phyloP scores from a whole-genome alignment of 1,139 yeast species.

The Torulaspora globosa region DNA sequence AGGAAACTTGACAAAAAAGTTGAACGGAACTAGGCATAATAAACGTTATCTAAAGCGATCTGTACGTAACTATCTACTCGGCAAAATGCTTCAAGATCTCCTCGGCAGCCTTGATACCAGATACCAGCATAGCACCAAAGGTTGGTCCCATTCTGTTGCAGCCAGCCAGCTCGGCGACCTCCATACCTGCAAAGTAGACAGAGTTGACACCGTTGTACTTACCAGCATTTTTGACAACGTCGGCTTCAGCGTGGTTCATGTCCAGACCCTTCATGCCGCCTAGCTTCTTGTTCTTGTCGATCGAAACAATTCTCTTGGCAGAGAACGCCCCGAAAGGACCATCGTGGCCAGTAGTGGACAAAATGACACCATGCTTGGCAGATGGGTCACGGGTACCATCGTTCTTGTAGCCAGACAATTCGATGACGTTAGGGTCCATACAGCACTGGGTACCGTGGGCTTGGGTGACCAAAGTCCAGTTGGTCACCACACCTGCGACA shows the following conservation, averaged over 20 bases:
- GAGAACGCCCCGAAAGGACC: conserved; percentile 85
- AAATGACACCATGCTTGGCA: conserved; percentile 57
- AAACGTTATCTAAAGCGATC: no score
- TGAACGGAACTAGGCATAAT: no score
- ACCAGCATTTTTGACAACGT: conserved; percentile 64
- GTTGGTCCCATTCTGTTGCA: conserved; percentile 83
- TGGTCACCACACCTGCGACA: conserved; percentile 76
- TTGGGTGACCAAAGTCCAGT: conserved; percentile 75
- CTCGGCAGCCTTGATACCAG: conserved; percentile 76
- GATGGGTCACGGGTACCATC: conserved; percentile 35
- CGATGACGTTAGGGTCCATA: conserved; percentile 80
- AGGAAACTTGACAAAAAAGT: no score
- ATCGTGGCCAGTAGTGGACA: conserved; percentile 77
- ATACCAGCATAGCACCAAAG: conserved; percentile 75
- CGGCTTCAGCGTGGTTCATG: conserved; percentile 76
- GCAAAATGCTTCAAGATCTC: conserved; percentile 36
- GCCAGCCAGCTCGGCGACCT: conserved; percentile 71
- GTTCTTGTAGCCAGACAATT: conserved; percentile 34
- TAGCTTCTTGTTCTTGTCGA: conserved; percentile 46
- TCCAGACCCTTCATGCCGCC: conserved; percentile 78
- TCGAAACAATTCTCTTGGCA: conserved; percentile 51
- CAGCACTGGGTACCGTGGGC: conserved; percentile 76
- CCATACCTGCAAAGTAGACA: conserved; percentile 77
- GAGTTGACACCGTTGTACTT: conserved; percentile 62
- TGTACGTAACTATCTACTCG: no score